Percentiles rank a stretch among this genome's conserved stretches.
phyloP scores from a whole-genome alignment of 257 asterid genomes.

The Nemophila menziesii region DNA sequence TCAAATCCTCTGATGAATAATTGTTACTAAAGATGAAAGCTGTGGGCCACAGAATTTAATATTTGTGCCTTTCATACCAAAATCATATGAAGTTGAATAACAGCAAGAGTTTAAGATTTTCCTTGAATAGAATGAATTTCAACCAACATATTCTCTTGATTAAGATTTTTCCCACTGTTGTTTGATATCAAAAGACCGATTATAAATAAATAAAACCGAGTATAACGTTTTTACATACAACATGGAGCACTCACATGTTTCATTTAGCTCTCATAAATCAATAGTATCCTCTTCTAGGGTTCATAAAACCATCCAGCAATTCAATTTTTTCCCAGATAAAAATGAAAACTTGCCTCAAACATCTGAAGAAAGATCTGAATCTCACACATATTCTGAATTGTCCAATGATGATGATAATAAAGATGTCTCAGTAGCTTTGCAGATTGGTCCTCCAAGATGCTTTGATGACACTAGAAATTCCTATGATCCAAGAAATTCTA shows the following conservation, averaged over 20 bases:
- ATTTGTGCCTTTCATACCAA: constrained; percentile 26
- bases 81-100: constrained; percentile 17
- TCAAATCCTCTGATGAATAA: constrained; percentile 21
- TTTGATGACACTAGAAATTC: not conserved
- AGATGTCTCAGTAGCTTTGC: constrained; percentile 27
- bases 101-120: constrained; percentile 26
- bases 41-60: constrained; percentile 38
- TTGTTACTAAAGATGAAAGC: constrained; percentile 31
- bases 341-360: constrained; percentile 7
- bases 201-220: constrained; percentile 2
- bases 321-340: constrained; percentile 40
- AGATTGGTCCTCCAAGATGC: constrained; percentile 46
- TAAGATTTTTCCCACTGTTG: not conserved
- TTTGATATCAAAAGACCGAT: constrained; percentile 15
- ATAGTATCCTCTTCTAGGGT: constrained; percentile 6
- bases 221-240: not conserved
- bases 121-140: constrained; percentile 25
- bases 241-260: constrained; percentile 23
- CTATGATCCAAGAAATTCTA: not conserved
- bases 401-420: constrained; percentile 17
- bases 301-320: constrained; percentile 20
- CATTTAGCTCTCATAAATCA: constrained; percentile 11
- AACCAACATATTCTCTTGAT: constrained; percentile 24
- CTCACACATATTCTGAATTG: not conserved
- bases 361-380: constrained; percentile 5